Conservation (phyloP, 768 basidiomycete genomes). For the Agrocybe chaxingu region DNA sequence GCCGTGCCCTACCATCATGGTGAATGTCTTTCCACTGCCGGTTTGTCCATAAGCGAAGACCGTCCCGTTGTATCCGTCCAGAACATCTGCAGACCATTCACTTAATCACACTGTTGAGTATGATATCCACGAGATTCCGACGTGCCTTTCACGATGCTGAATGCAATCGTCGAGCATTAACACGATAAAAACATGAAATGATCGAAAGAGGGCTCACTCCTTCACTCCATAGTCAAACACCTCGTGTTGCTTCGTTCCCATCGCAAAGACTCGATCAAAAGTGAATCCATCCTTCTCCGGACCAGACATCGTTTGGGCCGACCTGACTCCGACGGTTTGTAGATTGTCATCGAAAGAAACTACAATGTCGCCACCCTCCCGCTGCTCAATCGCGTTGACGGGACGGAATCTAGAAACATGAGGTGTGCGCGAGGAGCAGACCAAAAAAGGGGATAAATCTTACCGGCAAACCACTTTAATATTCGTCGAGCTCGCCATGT, state of each 20-base stretch:
- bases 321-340: conserved; percentile 79
- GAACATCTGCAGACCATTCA: conserved; percentile 64
- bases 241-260: conserved; percentile 85
- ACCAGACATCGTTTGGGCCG: conserved; percentile 63
- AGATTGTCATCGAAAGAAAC: conserved; percentile 86
- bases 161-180: conserved; percentile 17
- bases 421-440: conserved; percentile 3
- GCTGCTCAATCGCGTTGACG: conserved; percentile 84
- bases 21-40: conserved; percentile 89
- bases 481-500: conserved; percentile 76
- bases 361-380: conserved; percentile 87
- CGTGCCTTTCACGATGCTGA: conserved; percentile 86
- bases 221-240: conserved; percentile 99
- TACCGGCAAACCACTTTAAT: conserved; percentile 99
- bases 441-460: conserved; percentile 26
- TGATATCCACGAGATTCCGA: neutral
- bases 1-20: conserved; percentile 81
- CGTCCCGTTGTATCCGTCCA: conserved; percentile 98
- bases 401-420: conserved; percentile 78
- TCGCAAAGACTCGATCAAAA: conserved; percentile 95
- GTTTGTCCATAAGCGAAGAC: conserved; percentile 88
- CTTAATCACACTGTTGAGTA: too few relatives aligned
- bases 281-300: conserved; percentile 98
- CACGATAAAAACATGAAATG: conserved; percentile 5
- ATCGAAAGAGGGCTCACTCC: conserved; percentile 59